These are phyloP conservation scores for Sesbania bispinosa DNA, from an alignment of 306 rosid genomes.

Conservation along the genomic window DNA sequence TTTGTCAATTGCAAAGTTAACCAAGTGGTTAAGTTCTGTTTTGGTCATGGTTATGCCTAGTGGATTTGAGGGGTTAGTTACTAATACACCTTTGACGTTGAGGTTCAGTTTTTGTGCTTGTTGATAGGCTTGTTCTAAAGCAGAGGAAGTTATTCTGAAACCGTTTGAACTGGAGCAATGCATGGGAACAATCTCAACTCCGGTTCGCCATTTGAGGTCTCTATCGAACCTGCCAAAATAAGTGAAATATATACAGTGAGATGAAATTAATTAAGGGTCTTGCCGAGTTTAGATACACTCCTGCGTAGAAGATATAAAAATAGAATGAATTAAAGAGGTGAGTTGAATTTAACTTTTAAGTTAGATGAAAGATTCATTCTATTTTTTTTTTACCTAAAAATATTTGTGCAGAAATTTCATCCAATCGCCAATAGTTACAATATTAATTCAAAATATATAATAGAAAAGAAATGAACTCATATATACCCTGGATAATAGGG, in stretches of 20 bases:
- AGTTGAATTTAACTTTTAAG: too few relatives aligned
- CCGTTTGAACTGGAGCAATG: constrained; percentile 70
- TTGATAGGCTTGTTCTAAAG: constrained; percentile 57
- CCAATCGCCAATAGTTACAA: too few relatives aligned
- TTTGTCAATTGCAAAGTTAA: constrained; percentile 50
- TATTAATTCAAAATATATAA: too few relatives aligned
- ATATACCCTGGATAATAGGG: constrained; percentile 94
- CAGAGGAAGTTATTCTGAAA: constrained; percentile 55
- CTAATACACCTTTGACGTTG: constrained; percentile 64
- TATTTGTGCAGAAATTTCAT: too few relatives aligned
- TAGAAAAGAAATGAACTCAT: background rate
- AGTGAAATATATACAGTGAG: too few relatives aligned
- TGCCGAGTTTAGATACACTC: too few relatives aligned
- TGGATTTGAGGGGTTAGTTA: constrained; percentile 88
- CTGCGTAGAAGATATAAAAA: too few relatives aligned
- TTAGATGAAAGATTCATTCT: too few relatives aligned
- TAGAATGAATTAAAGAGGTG: too few relatives aligned
- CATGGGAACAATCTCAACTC: constrained; percentile 71
- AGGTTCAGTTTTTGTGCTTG: constrained; percentile 45
- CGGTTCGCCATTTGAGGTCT: constrained; percentile 84
- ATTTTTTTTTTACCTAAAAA: too few relatives aligned
- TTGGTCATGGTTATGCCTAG: constrained; percentile 63
- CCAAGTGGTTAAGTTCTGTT: constrained; percentile 45
- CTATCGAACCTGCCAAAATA: constrained; percentile 64
- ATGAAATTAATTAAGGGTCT: too few relatives aligned